Evolutionary conservation across 345 rosid species (phyloP), one percentile per base, ranked within the genome.

Genomic region (Trapa bicornis): DNA sequence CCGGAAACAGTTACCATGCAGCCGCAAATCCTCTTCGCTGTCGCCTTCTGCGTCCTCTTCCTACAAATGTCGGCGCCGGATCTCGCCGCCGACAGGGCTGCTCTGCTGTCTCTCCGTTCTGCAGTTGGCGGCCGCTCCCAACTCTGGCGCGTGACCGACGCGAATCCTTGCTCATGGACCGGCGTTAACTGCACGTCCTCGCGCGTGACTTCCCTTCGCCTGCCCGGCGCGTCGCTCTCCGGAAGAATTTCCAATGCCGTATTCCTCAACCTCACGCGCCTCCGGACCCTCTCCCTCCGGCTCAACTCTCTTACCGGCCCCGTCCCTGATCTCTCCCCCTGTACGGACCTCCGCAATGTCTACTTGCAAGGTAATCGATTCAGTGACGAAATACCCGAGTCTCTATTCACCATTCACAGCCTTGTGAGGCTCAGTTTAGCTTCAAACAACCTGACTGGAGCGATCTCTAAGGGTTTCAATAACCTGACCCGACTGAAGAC

Each of bases 231-330:
- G 8, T 81, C 91, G 3, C 96, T 95, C 71, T 72, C 84, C 42
- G 97, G 99, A 3, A 48, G 76, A 12, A 77, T 95, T 22, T 97
- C 96, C 0, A 32, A 61, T 42, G 97, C 93, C 58, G 72, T 91
- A 72, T 80, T 95, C 65, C 83, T 88, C 11, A 91, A 95, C 75
- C 74, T 95, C 67, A 89, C 99, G 0, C 69, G 77, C 48, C 89
- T 95, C 54, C 89, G 87, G 4, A 85, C 90, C 6, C 80, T 95
- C 39, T 91, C 97, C 47, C 87, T 95, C 70, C 92, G 99, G n/a
- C 75, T 89, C 73, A 95, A 95, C 71, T 58, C 87, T 0, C 80
- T 95, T 2, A 65, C 80, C 6, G 96, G 96, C 5, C 43, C 71
- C 10, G 78, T 89, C 10, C 99, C 99, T 47, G 99, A 95, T 84